Percentiles rank a stretch among this genome's conserved stretches.
Conservation (phyloP, 1,139 yeast species). For the Geotrichum carabidarum region DNA sequence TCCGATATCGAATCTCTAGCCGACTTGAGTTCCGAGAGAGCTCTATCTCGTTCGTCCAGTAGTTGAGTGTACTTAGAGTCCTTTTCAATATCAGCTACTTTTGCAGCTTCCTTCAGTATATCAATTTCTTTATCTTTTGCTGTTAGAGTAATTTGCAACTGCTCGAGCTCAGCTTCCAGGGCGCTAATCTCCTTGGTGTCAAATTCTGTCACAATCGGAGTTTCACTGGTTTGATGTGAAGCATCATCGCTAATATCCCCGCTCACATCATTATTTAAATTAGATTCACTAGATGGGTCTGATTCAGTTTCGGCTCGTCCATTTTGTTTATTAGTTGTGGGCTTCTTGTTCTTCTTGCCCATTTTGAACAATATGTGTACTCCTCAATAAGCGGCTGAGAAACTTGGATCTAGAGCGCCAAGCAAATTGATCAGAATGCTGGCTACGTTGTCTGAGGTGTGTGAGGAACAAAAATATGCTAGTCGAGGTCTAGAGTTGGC, state of each 20-base stretch:
- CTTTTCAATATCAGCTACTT: neutral
- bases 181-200: neutral
- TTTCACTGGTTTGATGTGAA: neutral
- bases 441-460: too few relatives aligned
- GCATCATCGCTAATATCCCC: too few relatives aligned
- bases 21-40: constrained; percentile 23
- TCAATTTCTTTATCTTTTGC: constrained; percentile 5
- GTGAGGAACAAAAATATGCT: too few relatives aligned
- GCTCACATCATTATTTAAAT: too few relatives aligned
- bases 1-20: neutral
- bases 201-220: neutral
- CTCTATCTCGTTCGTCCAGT: neutral
- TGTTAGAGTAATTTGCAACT: constrained; percentile 12
- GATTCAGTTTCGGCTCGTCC: neutral
- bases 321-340: neutral
- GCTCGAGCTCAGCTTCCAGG: constrained; percentile 25
- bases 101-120: neutral
- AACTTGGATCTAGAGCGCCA: neutral
- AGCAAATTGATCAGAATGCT: neutral
- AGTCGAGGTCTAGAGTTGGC: too few relatives aligned
- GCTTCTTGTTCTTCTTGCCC: constrained; percentile 5
- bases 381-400: too few relatives aligned
- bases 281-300: neutral
- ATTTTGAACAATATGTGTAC: neutral
- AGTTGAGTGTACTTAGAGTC: neutral